Evolutionary conservation across 1,284 basidiomycete species (phyloP), one percentile per base, ranked within the genome.

Genomic region (Tilletia walkeri): DNA sequence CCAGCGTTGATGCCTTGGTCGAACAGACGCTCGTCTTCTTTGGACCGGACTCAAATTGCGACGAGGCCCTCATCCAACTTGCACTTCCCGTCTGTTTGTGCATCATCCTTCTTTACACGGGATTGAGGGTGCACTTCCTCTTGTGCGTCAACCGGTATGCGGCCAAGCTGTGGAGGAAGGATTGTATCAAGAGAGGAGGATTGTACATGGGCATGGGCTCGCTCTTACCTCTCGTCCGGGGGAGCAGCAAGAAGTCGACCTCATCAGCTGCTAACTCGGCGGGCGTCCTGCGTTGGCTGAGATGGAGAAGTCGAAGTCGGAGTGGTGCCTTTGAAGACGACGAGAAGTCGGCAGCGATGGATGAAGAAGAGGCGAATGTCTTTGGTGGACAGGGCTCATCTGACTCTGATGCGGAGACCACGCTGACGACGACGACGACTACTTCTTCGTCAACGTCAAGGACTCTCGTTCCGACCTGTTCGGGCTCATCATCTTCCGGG

Each of bases 81-180:
- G 50, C 50, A 18, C 30, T 53, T 53, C 50, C 50, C 1, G n/a
- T 53, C 50, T 53, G 50, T n/a, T 4, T 53, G 7, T 53, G 50
- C 50, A 53, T 53, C 50, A 53, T 53, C n/a, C 18, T 53, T 18
- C n/a, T 24, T 10, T 53, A n/a, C 50, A 53, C 50, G 50, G 18
- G 7, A n/a, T 24, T 53, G 16, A 18, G 50, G 50, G 30, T 53
- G 6, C 50, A 53, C 18, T 53, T 53, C 50, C 50, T 53, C n/a
- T 53, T 7, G 7, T 53, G 50, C 50, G 30, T 53, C 50, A 53
- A 53, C 50, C 9, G 50, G 30, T 53, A n/a, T 24, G 50, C 6
- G n/a, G 30, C 50, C 50, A 53, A 53, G 50, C 50, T 53, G n/a
- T 53, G 50, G 50, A 53, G 30, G 50, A 53, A 53, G 50, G 50